phyloP scores from a whole-genome alignment of 2,329 filamentous ascomycete species.

The Colletotrichum liriopes region DNA sequence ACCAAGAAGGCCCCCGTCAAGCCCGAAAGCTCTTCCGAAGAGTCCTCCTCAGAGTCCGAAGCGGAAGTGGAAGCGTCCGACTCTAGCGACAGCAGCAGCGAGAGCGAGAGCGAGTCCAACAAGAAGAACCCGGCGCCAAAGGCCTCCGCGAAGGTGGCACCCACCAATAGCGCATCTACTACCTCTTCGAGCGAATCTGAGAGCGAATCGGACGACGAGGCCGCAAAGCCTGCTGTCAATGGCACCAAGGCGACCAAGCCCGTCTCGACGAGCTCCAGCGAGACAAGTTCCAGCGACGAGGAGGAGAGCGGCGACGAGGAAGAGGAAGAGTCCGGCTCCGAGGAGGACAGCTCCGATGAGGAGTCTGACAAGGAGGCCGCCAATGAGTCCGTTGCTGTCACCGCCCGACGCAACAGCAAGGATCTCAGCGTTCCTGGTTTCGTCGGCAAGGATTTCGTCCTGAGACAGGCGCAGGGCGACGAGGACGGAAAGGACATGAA shows the following conservation, averaged over 20 bases:
- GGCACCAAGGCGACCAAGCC: constrained; percentile 35
- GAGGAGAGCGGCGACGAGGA: constrained; percentile 48
- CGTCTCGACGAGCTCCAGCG: constrained; percentile 44
- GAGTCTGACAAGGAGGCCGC: constrained; percentile 45
- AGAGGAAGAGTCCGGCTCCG: constrained; percentile 37
- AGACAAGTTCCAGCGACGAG: constrained; percentile 47
- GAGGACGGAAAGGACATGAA: constrained; percentile 63
- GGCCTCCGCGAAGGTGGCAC: constrained; percentile 42
- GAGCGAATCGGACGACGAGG: constrained; percentile 46
- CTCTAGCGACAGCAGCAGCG: constrained; percentile 51
- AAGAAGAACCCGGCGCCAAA: constrained; percentile 44
- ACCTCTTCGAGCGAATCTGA: constrained; percentile 49
- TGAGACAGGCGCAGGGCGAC: constrained; percentile 64
- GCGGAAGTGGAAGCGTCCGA: constrained; percentile 43
- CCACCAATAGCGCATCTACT: constrained; percentile 28
- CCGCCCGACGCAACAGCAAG: constrained; percentile 52
- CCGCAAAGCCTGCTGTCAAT: constrained; percentile 44
- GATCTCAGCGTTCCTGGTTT: constrained; percentile 57
- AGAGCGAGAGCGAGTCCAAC: constrained; percentile 47
- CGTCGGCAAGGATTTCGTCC: constrained; percentile 67
- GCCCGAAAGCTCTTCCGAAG: constrained; percentile 43
- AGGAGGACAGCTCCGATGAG: constrained; percentile 41
- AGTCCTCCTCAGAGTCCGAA: constrained; percentile 47
- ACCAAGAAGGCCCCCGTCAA: constrained; percentile 45
- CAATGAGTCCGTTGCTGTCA: constrained; percentile 57